Evolutionary conservation across 768 basidiomycete genomes (phyloP), one percentile per base, ranked within the genome.

Genomic region (Lentinula boryana): DNA sequence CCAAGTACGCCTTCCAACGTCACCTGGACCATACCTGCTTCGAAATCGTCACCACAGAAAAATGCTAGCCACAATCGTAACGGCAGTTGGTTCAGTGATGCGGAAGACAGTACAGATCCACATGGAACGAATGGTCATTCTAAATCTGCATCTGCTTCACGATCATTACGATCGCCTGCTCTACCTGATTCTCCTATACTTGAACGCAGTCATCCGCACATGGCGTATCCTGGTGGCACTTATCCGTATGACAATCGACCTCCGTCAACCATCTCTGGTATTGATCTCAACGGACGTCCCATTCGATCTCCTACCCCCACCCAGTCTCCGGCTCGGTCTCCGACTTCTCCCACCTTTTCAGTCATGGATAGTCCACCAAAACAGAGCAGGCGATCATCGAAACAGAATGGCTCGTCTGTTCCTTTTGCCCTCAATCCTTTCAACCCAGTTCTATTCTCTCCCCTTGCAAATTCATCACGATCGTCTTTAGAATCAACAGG

Each of bases 401-500:
- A 78, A 63, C 87, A 83, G 69, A 80, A 77, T 63, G 62, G 70
- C 7, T 32, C 78, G 18, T 74, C 78, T 44, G 80, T 82, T 53
- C 83, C 84, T 52, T 80, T 82, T 69, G 74, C 79, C 51, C 75
- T 82, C 32, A 77, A 76, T 49, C 71, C 81, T 38, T 81, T 81
- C 38, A 81, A 84, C 58, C 80, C 82, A 1, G 79, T 88, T 55
- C 76, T 87, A n/a, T 80, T 93, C 56, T 85, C 87, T 40, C 86
- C 89, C 4, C 72, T 88, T 16, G 81, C 80, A 15, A 92, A 86
- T 63, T 88, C 89, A 6, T 93, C 91, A 32, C 81, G 86, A 32
- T 89, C 90, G 13, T 93, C 92, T 5, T 73, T 93, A 21, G 89
- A 86, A 61, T 92, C 91, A 9, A 80, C 79, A 38, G 90, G 92